These are phyloP conservation scores for Trypanosoma lewisi DNA, from an alignment of 208 protist genomes.

Conservation along the genomic window DNA sequence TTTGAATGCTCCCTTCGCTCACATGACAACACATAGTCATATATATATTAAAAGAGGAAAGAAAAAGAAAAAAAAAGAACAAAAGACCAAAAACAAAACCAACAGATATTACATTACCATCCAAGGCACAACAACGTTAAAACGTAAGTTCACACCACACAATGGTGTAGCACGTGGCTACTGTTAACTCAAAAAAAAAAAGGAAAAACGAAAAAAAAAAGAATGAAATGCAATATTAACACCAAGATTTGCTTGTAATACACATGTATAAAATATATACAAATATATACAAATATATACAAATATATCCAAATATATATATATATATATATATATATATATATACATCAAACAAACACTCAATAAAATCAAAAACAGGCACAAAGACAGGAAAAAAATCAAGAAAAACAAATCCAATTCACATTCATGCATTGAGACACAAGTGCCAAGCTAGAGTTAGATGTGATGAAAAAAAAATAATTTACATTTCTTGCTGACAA, in stretches of 20 bases:
- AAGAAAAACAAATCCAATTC: too few species aligned
- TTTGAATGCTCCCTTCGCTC: not conserved
- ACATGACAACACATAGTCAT: not conserved
- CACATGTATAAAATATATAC: not conserved
- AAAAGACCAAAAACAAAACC: too few species aligned
- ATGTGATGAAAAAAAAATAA: not conserved
- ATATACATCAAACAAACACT: too few species aligned
- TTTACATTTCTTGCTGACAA: not conserved
- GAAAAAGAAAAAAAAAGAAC: conserved; percentile 10
- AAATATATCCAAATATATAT: not conserved
- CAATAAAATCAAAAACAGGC: too few species aligned
- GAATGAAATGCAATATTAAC: not conserved
- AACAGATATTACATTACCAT: not conserved
- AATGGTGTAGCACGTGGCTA: too few species aligned
- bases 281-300: not conserved
- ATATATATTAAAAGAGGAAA: not conserved
- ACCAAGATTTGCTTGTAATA: not conserved
- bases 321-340: conserved; percentile 11
- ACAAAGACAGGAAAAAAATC: too few species aligned
- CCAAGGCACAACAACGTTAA: not conserved
- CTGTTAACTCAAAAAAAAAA: not conserved
- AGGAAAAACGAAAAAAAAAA: conserved; percentile 9
- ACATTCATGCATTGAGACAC: not conserved
- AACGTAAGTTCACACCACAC: not conserved
- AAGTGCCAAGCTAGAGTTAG: not conserved